Evolutionary conservation across 1,284 basidiomycete genomes (phyloP).

Genomic region (Coniferiporia sulphurascens): DNA sequence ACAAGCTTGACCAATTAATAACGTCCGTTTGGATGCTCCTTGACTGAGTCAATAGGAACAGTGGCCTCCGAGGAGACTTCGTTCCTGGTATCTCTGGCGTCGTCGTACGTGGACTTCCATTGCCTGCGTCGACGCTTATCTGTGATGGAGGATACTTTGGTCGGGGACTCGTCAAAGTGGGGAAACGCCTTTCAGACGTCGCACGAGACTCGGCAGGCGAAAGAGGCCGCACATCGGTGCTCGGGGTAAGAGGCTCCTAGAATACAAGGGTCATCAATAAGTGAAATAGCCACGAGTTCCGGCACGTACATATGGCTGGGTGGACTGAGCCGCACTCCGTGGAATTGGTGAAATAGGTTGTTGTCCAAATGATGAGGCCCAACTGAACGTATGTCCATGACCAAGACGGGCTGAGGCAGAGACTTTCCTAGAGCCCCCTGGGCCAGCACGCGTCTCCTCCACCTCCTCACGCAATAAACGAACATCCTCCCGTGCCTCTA

Average conservation of each 20-base stretch:
- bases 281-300: not conserved
- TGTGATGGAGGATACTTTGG: conserved; percentile 32
- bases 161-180: conserved; percentile 36
- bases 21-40: conserved; percentile 74
- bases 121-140: conserved; percentile 45
- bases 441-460: conserved; percentile 57
- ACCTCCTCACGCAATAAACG: conserved; percentile 66
- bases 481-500: conserved; percentile 74
- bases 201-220: conserved; percentile 50
- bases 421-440: conserved; percentile 33
- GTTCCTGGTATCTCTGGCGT: conserved; percentile 35
- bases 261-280: conserved; percentile 14
- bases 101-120: conserved; percentile 35
- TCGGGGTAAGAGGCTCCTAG: conserved; percentile 61
- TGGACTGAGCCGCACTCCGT: conserved; percentile 27
- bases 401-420: conserved; percentile 3
- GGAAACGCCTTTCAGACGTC: conserved; percentile 38
- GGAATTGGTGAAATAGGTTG: conserved; percentile 20
- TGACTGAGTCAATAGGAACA: conserved; percentile 59
- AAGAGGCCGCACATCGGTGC: conserved; percentile 49
- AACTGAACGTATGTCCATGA: conserved; percentile 14
- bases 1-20: conserved; percentile 24
- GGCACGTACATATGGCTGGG: conserved; percentile 38
- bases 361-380: conserved; percentile 18
- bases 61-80: conserved; percentile 38